Conservation (phyloP, 1,284 basidiomycete species). For the Fistulinella cinereoalba region DNA sequence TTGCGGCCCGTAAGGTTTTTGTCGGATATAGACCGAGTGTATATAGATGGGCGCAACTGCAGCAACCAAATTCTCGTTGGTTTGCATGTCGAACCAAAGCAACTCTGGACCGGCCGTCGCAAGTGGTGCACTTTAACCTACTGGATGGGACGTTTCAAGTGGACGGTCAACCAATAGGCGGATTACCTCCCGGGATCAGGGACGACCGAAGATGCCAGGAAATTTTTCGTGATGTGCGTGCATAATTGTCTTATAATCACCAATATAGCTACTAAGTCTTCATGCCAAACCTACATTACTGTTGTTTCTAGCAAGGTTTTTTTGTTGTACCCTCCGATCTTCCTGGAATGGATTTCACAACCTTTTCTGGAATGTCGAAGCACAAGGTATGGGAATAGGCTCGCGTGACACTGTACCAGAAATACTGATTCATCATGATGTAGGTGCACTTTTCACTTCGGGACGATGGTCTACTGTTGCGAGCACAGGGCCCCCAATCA, state of each 20-base stretch:
- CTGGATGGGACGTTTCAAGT: background rate
- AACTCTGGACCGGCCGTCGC: background rate
- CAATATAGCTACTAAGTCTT: no score
- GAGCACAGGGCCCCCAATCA: constrained; percentile 12
- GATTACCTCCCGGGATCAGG: constrained; percentile 36
- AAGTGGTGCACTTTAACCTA: constrained; percentile 1
- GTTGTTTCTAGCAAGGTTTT: constrained; percentile 29
- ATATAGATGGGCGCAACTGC: background rate
- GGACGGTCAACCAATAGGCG: constrained; percentile 39
- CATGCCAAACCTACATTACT: background rate
- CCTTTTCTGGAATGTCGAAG: background rate
- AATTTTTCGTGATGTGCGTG: constrained; percentile 1
- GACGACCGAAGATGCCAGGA: background rate
- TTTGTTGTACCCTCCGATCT: constrained; percentile 11
- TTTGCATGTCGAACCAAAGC: background rate
- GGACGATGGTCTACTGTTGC: constrained; percentile 27
- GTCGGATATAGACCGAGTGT: constrained; percentile 3
- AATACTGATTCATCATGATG: no score
- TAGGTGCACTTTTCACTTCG: constrained; percentile 35
- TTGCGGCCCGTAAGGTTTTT: constrained; percentile 35
- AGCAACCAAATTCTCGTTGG: background rate
- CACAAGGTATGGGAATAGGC: background rate
- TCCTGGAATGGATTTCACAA: background rate
- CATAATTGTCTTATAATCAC: no score
- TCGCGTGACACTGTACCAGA: no score